A percentile compares a stretch with the other conserved stretches of the same genome.
Evolutionary conservation across 768 basidiomycete genomes (phyloP).

Genomic region (Austroboletus festivus): DNA sequence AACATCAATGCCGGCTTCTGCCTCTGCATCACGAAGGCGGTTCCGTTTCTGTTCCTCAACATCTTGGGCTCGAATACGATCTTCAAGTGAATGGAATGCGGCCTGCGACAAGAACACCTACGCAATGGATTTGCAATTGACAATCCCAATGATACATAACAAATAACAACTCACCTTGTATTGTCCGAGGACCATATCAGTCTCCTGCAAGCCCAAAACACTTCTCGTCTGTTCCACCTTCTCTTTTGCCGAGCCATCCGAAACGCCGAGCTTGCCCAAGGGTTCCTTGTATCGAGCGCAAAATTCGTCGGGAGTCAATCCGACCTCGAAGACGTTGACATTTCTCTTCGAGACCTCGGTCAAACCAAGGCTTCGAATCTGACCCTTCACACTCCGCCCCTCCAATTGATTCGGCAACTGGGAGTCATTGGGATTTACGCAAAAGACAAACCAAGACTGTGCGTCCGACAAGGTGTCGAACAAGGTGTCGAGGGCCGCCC

Average conservation of each 20-base stretch:
- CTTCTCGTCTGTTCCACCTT: constrained; percentile 57
- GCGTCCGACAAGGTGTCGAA: constrained; percentile 88
- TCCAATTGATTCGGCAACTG: constrained; percentile 94
- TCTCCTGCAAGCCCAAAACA: constrained; percentile 57
- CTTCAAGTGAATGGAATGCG: constrained; percentile 87
- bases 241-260: constrained; percentile 59
- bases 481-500: constrained; percentile 76
- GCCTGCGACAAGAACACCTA: constrained; percentile 86
- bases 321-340: constrained; percentile 72
- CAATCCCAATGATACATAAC: background rate
- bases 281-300: constrained; percentile 77
- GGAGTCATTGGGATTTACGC: constrained; percentile 92
- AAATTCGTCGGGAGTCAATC: constrained; percentile 84
- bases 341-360: constrained; percentile 71
- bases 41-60: constrained; percentile 85
- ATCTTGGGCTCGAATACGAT: constrained; percentile 78
- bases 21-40: constrained; percentile 70
- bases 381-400: constrained; percentile 86
- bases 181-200: constrained; percentile 77
- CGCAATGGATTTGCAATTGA: constrained; percentile 1
- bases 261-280: constrained; percentile 51
- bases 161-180: constrained; percentile 60
- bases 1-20: constrained; percentile 62
- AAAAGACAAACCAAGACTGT: constrained; percentile 89
- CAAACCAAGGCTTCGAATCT: constrained; percentile 79